Conservation (phyloP, 768 basidiomycete species). For the Naganishia friedmannii region DNA sequence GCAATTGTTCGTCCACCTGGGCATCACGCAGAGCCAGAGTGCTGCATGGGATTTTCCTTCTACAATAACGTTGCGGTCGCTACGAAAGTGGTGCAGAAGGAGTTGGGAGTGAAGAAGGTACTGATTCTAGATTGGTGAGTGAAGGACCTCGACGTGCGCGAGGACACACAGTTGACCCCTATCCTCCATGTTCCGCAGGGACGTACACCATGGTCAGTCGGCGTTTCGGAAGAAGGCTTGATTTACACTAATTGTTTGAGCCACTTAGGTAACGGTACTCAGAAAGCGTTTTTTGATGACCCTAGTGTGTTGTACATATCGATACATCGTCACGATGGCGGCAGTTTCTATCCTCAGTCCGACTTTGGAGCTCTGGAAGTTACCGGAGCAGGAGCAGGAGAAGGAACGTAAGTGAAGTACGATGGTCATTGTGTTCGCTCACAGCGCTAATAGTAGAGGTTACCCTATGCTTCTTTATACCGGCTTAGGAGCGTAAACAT, state of each 20-base stretch:
- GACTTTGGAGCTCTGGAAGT: slow-evolving; percentile 83
- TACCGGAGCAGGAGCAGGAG: slow-evolving; percentile 75
- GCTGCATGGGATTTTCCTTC: slow-evolving; percentile 99
- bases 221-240: background rate
- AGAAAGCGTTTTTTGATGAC: slow-evolving; percentile 91
- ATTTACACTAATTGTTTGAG: background rate
- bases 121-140: slow-evolving; percentile 92
- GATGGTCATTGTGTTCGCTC: slow-evolving; percentile 45
- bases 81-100: slow-evolving; percentile 70
- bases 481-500: slow-evolving; percentile 76
- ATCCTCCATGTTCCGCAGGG: slow-evolving; percentile 58
- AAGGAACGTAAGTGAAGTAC: slow-evolving; percentile 67
- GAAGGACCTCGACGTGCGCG: background rate
- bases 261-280: slow-evolving; percentile 83
- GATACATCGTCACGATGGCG: slow-evolving; percentile 88
- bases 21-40: slow-evolving; percentile 96
- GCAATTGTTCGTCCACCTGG: slow-evolving; percentile 97
- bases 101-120: slow-evolving; percentile 70
- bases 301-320: slow-evolving; percentile 89
- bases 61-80: slow-evolving; percentile 98
- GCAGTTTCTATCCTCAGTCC: slow-evolving; percentile 87
- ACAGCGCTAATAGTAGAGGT: background rate
- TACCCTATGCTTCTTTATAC: slow-evolving; percentile 22
- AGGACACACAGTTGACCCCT: background rate
- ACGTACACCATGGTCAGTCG: slow-evolving; percentile 81